Conservation (phyloP, 306 rosid genomes). For the peach (Prunus persica) region DNA sequence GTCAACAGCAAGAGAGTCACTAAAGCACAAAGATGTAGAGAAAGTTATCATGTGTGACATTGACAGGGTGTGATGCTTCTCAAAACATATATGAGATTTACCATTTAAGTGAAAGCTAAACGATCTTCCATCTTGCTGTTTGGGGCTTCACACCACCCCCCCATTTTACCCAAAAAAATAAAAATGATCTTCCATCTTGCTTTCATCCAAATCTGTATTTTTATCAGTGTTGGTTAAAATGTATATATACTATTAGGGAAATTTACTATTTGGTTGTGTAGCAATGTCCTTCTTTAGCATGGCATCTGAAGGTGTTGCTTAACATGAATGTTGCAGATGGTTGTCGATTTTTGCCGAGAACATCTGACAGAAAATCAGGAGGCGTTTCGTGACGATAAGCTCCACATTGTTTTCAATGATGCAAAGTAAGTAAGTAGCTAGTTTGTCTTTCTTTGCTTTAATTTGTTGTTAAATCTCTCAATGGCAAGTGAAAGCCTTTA, state of each 20-base stretch:
- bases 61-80: conserved; percentile 17
- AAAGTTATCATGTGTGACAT: conserved; percentile 39
- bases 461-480: background rate
- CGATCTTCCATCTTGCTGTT: background rate
- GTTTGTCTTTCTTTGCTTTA: background rate
- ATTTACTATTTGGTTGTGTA: background rate
- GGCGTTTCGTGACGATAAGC: conserved; percentile 22
- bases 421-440: conserved; percentile 9
- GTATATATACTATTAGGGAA: background rate
- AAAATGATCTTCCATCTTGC: background rate
- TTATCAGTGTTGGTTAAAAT: background rate
- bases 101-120: background rate
- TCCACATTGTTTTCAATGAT: conserved; percentile 27
- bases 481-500: background rate
- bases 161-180: too few relatives aligned
- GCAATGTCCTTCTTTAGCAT: background rate
- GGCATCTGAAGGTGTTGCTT: too few relatives aligned
- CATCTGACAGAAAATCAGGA: conserved; percentile 27
- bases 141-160: too few relatives aligned
- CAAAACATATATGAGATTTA: background rate
- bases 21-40: conserved; percentile 23
- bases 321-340: conserved; percentile 8
- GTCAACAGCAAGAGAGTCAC: conserved; percentile 29
- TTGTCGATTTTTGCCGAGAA: conserved; percentile 26
- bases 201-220: background rate